phyloP scores from a whole-genome alignment of 2,329 filamentous ascomycete species.

The Pochonia chlamydosporia region DNA sequence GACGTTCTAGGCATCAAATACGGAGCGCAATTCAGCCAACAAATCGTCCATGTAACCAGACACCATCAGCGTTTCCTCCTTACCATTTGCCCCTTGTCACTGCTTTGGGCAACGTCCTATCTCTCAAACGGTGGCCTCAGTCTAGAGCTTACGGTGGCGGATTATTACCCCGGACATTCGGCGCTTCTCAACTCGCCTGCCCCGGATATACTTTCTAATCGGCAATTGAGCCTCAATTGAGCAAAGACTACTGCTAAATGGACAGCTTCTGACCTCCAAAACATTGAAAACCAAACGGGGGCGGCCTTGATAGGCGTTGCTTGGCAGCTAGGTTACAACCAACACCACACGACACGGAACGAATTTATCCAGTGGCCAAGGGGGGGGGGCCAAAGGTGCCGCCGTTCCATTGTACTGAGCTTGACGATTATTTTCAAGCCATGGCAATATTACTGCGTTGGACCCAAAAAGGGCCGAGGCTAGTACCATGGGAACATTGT shows the following conservation, averaged over 20 bases:
- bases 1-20: too few species aligned
- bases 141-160: neutral
- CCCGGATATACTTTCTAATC: neutral
- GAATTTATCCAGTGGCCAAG: neutral
- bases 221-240: neutral
- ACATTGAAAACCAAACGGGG: too few species aligned
- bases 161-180: constrained; percentile 7
- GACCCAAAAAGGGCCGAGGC: too few species aligned
- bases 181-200: constrained; percentile 2
- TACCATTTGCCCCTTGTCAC: neutral
- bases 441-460: neutral
- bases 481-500: too few species aligned
- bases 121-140: neutral
- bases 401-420: neutral
- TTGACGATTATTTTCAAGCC: neutral
- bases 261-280: too few species aligned
- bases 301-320: too few species aligned
- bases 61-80: too few species aligned
- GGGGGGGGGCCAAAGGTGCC: neutral
- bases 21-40: too few species aligned
- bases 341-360: neutral
- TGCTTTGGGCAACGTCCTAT: neutral
- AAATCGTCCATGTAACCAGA: too few species aligned
- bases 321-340: too few species aligned
- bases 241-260: neutral